phyloP scores from a whole-genome alignment of 805 yeast genomes.

The Saccharomycopsis javanensis region DNA sequence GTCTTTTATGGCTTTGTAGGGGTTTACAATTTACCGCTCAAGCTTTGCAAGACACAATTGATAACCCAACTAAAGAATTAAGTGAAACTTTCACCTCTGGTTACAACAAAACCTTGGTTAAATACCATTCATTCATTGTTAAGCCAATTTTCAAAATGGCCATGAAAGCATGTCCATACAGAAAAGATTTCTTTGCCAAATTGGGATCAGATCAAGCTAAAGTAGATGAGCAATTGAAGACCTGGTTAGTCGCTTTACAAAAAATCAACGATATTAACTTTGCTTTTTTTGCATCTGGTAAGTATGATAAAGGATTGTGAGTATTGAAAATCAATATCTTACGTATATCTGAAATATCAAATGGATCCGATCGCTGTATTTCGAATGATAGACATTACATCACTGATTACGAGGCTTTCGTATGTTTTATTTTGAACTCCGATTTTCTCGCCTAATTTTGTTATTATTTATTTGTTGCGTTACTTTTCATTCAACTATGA shows the following conservation, averaged over 20 bases:
- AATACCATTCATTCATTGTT: slow-evolving; percentile 72
- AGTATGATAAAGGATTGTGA: slow-evolving; percentile 82
- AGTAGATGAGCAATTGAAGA: slow-evolving; percentile 53
- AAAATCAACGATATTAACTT: slow-evolving; percentile 61
- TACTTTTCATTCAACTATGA: background rate
- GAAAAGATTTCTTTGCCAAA: slow-evolving; percentile 75
- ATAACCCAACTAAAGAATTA: slow-evolving; percentile 52
- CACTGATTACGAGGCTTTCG: background rate
- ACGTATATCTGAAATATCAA: background rate
- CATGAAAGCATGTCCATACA: slow-evolving; percentile 90
- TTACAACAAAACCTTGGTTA: slow-evolving; percentile 69
- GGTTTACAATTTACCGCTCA: slow-evolving; percentile 87
- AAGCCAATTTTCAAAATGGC: slow-evolving; percentile 87
- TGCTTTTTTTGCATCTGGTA: slow-evolving; percentile 68
- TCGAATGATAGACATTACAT: background rate
- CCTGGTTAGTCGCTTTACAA: slow-evolving; percentile 73
- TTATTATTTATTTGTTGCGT: too few relatives aligned
- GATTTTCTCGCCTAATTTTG: background rate
- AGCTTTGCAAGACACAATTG: slow-evolving; percentile 74
- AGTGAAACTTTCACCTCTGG: slow-evolving; percentile 73
- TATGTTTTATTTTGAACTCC: background rate
- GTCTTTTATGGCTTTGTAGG: slow-evolving; percentile 74
- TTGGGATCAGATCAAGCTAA: slow-evolving; percentile 66
- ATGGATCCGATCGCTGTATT: background rate
- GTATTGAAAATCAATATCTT: too few relatives aligned